These are phyloP conservation scores for Ormosia semicastrata DNA, from an alignment of 306 rosid species.

Conservation along the genomic window DNA sequence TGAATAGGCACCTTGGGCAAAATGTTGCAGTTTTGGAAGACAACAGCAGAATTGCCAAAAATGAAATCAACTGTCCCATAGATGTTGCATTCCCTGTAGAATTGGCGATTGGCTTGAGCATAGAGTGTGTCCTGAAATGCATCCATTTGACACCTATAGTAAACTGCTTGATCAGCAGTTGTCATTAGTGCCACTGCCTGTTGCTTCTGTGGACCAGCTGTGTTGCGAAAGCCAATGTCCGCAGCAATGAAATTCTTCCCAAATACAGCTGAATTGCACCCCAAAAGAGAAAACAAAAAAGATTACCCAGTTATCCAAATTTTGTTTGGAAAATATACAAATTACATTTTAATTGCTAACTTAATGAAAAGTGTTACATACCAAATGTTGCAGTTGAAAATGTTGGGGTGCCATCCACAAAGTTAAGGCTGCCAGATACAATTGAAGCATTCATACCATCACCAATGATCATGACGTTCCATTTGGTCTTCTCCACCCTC, in stretches of 20 bases:
- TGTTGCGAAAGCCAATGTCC: constrained; percentile 70
- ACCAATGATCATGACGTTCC: constrained; percentile 79
- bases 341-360: background rate
- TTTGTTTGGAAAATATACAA: background rate
- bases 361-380: constrained; percentile 19
- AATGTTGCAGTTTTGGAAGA: constrained; percentile 60
- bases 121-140: constrained; percentile 78
- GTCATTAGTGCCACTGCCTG: constrained; percentile 83
- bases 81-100: constrained; percentile 64
- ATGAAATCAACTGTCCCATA: constrained; percentile 80
- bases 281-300: background rate
- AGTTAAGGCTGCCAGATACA: constrained; percentile 56
- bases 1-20: constrained; percentile 46
- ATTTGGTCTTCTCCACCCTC: constrained; percentile 54
- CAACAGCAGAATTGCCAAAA: constrained; percentile 71
- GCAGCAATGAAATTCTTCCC: constrained; percentile 58
- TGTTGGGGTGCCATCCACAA: constrained; percentile 81
- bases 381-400: constrained; percentile 80
- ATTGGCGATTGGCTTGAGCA: constrained; percentile 60
- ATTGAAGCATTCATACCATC: constrained; percentile 67
- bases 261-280: constrained; percentile 41
- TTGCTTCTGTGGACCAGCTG: constrained; percentile 68
- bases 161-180: constrained; percentile 56
- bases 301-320: background rate
- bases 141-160: constrained; percentile 58